These are phyloP conservation scores for Cercospora zeina DNA, from an alignment of 2,329 filamentous ascomycete genomes.

Conservation along the genomic window DNA sequence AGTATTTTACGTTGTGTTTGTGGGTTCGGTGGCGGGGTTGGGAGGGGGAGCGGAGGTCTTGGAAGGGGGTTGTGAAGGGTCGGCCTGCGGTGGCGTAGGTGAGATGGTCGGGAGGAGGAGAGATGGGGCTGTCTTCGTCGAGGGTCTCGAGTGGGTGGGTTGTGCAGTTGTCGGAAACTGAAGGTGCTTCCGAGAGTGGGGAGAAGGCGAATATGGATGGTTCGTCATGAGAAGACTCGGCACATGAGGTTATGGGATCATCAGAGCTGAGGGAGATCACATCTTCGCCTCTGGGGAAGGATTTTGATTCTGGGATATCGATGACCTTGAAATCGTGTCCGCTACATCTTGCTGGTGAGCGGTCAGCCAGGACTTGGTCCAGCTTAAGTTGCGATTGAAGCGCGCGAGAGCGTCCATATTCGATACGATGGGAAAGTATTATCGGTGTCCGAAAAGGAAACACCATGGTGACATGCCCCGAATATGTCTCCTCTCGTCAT, in stretches of 20 bases:
- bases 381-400: constrained; percentile 4
- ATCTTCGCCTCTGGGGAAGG: not conserved
- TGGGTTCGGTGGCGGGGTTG: constrained; percentile 22
- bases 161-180: not conserved
- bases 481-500: not conserved
- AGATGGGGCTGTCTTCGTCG: not conserved
- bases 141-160: not conserved
- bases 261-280: constrained; percentile 24
- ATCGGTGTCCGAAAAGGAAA: constrained; percentile 3
- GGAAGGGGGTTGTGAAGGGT: constrained; percentile 19
- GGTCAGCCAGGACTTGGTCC: constrained; percentile 19
- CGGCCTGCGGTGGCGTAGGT: constrained; percentile 19
- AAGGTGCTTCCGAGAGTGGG: not conserved
- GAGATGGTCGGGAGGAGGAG: not conserved
- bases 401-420: constrained; percentile 13
- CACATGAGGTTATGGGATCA: constrained; percentile 14
- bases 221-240: not conserved
- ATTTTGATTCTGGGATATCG: not conserved
- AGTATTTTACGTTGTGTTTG: constrained; percentile 22
- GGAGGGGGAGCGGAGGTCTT: constrained; percentile 25
- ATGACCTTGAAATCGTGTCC: constrained; percentile 17
- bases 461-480: not conserved
- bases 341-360: not conserved
- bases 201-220: not conserved
- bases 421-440: not conserved